phyloP scores from a whole-genome alignment of 495 filamentous ascomycete genomes.

The Trichoderma gamsii region DNA sequence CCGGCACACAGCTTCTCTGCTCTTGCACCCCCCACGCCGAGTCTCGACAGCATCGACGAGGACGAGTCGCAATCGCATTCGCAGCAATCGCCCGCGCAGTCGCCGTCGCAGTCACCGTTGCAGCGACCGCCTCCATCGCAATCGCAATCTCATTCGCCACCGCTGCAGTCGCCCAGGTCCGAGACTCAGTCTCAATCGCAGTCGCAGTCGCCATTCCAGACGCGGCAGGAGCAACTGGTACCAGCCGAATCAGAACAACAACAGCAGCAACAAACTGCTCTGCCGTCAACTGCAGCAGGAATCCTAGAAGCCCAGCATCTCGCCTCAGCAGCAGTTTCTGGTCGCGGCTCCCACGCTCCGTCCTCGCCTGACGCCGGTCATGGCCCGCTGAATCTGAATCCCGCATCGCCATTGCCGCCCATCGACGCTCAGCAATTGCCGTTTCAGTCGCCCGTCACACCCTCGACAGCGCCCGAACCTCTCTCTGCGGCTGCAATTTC shows the following conservation, averaged over 20 bases:
- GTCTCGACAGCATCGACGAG: constrained; percentile 6
- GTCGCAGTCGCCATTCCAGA: not conserved
- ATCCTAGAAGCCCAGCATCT: not conserved
- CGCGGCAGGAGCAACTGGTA: not conserved
- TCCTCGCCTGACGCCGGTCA: not conserved
- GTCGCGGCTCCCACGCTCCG: constrained; percentile 7
- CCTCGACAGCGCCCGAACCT: no score
- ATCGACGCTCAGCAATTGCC: not conserved
- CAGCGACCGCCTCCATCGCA: not conserved
- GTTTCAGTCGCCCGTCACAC: not conserved
- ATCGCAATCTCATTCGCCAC: not conserved
- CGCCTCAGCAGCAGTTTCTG: not conserved
- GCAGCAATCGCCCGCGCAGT: not conserved
- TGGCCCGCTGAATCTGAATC: constrained; percentile 6
- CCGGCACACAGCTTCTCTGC: not conserved
- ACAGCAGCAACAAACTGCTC: not conserved
- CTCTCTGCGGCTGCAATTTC: not conserved
- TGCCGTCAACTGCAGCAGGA: not conserved
- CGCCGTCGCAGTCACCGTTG: not conserved
- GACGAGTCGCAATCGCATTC: constrained; percentile 5
- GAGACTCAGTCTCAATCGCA: not conserved
- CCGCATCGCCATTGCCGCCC: not conserved
- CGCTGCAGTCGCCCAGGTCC: no score
- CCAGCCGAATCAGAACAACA: not conserved
- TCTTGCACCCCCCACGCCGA: not conserved